Conservation (phyloP, 306 rosid genomes). For the Vigna hirtella region DNA sequence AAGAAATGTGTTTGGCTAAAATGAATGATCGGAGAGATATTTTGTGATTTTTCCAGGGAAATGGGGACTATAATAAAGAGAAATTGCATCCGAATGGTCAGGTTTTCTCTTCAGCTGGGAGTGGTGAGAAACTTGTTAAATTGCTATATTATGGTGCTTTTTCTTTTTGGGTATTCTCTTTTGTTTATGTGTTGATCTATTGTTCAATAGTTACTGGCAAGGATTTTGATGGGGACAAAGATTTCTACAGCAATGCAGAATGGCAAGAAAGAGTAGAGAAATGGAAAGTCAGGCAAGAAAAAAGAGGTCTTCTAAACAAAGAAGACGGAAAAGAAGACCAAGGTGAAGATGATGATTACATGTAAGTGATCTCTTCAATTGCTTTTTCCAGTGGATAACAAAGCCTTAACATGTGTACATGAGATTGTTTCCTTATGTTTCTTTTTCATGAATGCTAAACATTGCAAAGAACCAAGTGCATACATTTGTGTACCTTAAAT, state of each 20-base stretch:
- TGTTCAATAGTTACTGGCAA: constrained; percentile 66
- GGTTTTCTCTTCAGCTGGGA: constrained; percentile 82
- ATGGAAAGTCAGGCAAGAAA: constrained; percentile 96
- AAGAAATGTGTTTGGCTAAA: background rate
- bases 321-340: constrained; percentile 75
- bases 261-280: constrained; percentile 99
- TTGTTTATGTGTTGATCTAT: constrained; percentile 29
- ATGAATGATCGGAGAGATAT: constrained; percentile 5
- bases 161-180: constrained; percentile 18
- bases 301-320: constrained; percentile 79
- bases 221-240: constrained; percentile 92
- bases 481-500: background rate
- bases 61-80: constrained; percentile 60
- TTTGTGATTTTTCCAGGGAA: constrained; percentile 64
- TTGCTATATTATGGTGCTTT: constrained; percentile 8
- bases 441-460: constrained; percentile 18
- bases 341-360: constrained; percentile 78
- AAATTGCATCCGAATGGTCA: constrained; percentile 66
- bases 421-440: background rate
- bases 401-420: background rate
- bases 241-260: constrained; percentile 67
- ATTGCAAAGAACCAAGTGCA: constrained; percentile 17
- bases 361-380: constrained; percentile 59
- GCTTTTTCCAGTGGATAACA: background rate
- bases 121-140: constrained; percentile 57